Conservation (phyloP, 177 flowering plant genomes). For the Vitis hybrid region DNA sequence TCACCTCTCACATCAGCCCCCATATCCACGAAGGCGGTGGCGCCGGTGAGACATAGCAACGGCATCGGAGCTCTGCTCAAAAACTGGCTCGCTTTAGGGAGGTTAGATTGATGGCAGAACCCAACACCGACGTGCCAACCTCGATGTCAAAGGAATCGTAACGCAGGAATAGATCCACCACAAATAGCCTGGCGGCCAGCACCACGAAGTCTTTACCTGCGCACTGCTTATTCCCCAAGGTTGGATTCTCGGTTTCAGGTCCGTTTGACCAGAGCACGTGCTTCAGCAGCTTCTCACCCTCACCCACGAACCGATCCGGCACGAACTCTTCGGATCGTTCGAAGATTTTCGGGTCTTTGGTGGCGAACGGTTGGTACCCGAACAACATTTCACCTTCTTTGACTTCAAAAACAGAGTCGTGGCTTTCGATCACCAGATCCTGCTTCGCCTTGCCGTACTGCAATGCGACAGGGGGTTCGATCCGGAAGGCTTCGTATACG, state of each 20-base stretch:
- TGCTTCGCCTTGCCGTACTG: slow-evolving; percentile 62
- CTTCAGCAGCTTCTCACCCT: slow-evolving; percentile 50
- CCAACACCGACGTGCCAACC: slow-evolving; percentile 39
- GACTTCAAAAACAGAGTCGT: slow-evolving; percentile 54
- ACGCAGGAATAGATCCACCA: slow-evolving; percentile 54
- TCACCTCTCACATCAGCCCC: not conserved
- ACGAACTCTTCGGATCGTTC: slow-evolving; percentile 61
- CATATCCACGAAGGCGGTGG: not conserved
- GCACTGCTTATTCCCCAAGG: slow-evolving; percentile 58
- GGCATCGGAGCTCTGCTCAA: slow-evolving; percentile 2
- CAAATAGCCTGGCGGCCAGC: slow-evolving; percentile 41
- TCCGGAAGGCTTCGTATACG: slow-evolving; percentile 62
- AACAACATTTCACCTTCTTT: slow-evolving; percentile 78
- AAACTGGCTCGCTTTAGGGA: slow-evolving; percentile 44
- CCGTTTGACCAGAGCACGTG: slow-evolving; percentile 76
- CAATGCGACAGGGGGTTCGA: slow-evolving; percentile 69
- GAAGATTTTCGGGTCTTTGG: slow-evolving; percentile 58
- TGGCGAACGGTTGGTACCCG: slow-evolving; percentile 85
- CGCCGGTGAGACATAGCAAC: too few species aligned
- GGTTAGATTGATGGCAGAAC: slow-evolving; percentile 37
- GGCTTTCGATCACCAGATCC: slow-evolving; percentile 55
- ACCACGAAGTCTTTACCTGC: slow-evolving; percentile 67
- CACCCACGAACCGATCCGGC: slow-evolving; percentile 56
- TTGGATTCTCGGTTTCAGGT: slow-evolving; percentile 54
- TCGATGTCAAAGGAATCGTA: slow-evolving; percentile 68